Evolutionary conservation across 2,329 filamentous ascomycete genomes (phyloP), one percentile per base, ranked within the genome.

Genomic region (Aureobasidium sp.): DNA sequence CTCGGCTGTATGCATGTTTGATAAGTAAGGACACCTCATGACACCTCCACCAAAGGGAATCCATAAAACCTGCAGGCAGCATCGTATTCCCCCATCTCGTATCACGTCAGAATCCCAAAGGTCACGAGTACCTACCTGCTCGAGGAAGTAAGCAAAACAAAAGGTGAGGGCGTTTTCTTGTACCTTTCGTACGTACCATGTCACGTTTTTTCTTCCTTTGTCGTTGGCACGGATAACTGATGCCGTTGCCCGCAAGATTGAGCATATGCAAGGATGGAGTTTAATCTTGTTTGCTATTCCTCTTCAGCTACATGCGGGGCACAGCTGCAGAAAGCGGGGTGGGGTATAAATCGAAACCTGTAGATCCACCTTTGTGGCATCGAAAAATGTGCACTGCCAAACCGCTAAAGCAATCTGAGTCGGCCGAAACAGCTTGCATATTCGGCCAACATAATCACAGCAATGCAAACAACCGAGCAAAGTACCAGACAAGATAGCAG

Each of bases 131-230:
- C 34, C 13, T 26, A 9, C 6, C 13, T n/a, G 26, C 7, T 20
- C 20, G 20, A 20, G 20, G 20, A 20, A 20, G 5, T 23, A 51
- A 51, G 27, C 27, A 51, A 6, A 37, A 37, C 34, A 37, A 37
- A 20, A 17, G 52, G 17, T 7, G n/a, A 36, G 46, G 10, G 41
- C 39, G 20, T 13, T 12, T 23, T 7, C n/a, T 34, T 48, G 55
- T 58, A 58, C 17, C 34, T 58, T 48, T 29, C 42, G 55, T 58
- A 39, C 55, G 55, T 58, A 58, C 55, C 55, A 58, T 58, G 42
- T 58, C 55, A 48, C 55, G 41, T 39, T 58, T 20, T 20, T 20
- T 20, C 20, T 20, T 20, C 20, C 20, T 20, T 20, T 20, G 20
- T 17, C 3, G 23, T 17, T 27, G 5, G 3, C 17, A 32, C 46